phyloP scores from a whole-genome alignment of 139 green algal genomes.

The Chlamydomonas sphaeroides region DNA sequence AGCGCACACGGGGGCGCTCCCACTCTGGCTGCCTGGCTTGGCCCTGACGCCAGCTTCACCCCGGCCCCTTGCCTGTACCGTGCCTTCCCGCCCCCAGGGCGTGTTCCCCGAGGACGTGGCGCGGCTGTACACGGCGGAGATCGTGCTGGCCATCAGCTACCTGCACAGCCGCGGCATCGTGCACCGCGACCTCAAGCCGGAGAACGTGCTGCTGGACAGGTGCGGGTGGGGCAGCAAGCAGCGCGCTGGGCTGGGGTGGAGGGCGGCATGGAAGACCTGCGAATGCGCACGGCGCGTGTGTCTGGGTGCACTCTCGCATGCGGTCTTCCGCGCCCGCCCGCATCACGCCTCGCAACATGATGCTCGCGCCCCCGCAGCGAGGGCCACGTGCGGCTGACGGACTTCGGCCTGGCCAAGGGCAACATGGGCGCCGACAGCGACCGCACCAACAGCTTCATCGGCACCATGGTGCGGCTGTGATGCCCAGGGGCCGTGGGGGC shows the following conservation, averaged over 20 bases:
- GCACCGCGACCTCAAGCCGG: slow-evolving; percentile 76
- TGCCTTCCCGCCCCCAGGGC: slow-evolving; percentile 54
- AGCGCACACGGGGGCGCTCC: too few species aligned
- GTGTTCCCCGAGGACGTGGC: slow-evolving; percentile 90
- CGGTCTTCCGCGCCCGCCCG: too few species aligned
- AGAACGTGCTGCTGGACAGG: slow-evolving; percentile 96
- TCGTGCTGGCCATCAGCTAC: slow-evolving; percentile 92
- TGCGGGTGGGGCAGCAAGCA: background rate
- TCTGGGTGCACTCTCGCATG: too few species aligned
- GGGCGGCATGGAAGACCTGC: background rate
- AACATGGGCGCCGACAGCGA: slow-evolving; percentile 62
- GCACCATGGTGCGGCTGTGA: slow-evolving; percentile 94
- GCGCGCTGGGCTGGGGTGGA: background rate
- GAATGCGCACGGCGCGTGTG: too few species aligned
- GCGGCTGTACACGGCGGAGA: slow-evolving; percentile 94
- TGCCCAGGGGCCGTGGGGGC: too few species aligned
- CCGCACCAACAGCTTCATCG: slow-evolving; percentile 93
- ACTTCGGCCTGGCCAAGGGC: slow-evolving; percentile 89
- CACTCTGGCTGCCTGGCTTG: too few species aligned
- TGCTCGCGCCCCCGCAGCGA: slow-evolving; percentile 66
- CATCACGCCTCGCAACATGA: too few species aligned
- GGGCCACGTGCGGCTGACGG: slow-evolving; percentile 94
- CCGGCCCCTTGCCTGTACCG: background rate
- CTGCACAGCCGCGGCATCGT: slow-evolving; percentile 89
- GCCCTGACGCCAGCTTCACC: too few species aligned